These are phyloP conservation scores for Eimeria maxima DNA, from an alignment of 169 alveolate genomes.

Conservation along the genomic window DNA sequence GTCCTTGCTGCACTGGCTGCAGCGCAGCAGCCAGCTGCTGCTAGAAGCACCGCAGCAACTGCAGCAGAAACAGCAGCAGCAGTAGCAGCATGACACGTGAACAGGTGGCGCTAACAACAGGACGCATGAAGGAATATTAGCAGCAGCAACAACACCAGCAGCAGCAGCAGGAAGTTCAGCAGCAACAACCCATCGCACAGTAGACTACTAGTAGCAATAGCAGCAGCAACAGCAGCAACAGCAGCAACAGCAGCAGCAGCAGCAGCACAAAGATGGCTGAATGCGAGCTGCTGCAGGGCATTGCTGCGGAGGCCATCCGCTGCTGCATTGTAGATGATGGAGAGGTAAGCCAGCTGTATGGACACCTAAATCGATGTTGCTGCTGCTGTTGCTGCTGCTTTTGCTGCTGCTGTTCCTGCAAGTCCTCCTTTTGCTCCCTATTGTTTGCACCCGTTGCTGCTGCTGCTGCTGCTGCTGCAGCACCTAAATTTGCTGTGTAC, in stretches of 20 bases:
- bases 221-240: slow-evolving; percentile 5
- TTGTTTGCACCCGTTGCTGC: neutral
- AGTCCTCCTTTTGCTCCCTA: no score
- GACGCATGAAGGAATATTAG: no score
- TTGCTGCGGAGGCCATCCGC: slow-evolving; percentile 37
- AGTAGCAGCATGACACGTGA: no score
- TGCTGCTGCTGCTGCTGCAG: neutral
- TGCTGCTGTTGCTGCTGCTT: slow-evolving; percentile 10
- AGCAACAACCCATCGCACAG: neutral
- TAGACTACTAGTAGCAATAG: neutral
- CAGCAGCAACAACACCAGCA: neutral
- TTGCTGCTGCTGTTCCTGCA: neutral
- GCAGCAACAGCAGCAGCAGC: slow-evolving; percentile 10
- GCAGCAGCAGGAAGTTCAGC: neutral
- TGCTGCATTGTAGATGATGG: slow-evolving; percentile 1
- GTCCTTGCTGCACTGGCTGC: slow-evolving; percentile 30
- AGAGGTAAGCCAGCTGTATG: neutral
- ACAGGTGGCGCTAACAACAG: no score
- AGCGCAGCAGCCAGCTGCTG: slow-evolving; percentile 32
- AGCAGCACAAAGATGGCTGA: slow-evolving; percentile 25
- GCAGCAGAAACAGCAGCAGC: no score
- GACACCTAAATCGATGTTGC: neutral
- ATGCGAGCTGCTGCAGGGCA: slow-evolving; percentile 45
- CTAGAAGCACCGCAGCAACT: neutral
- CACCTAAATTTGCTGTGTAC: neutral